Conservation (phyloP, 768 basidiomycete species). For the Lactifluus echinatus region DNA sequence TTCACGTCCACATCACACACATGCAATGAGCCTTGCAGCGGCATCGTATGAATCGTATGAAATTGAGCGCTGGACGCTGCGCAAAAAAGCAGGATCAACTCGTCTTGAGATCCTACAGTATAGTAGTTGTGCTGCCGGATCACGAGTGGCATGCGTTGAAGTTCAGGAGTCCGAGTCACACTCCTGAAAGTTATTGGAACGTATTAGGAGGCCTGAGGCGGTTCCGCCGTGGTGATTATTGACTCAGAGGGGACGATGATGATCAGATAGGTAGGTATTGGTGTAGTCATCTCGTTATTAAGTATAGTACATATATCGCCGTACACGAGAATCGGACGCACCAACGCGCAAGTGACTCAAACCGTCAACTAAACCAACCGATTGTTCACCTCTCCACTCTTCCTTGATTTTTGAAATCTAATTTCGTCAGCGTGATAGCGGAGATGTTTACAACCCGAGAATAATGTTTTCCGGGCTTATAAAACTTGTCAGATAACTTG, state of each 20-base stretch:
- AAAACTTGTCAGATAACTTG: neutral
- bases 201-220: neutral
- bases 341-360: too few relatives aligned
- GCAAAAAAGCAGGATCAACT: slow-evolving; percentile 53
- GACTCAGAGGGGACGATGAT: too few relatives aligned
- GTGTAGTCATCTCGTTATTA: too few relatives aligned
- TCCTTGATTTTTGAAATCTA: too few relatives aligned
- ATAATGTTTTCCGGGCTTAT: neutral
- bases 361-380: too few relatives aligned
- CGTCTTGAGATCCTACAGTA: slow-evolving; percentile 54
- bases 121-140: too few relatives aligned
- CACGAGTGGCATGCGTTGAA: too few relatives aligned
- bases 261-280: neutral
- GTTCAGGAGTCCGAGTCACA: too few relatives aligned
- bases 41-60: slow-evolving; percentile 70
- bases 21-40: slow-evolving; percentile 75
- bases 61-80: slow-evolving; percentile 66
- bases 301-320: too few relatives aligned
- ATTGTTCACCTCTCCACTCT: too few relatives aligned
- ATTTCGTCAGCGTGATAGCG: neutral
- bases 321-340: too few relatives aligned
- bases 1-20: slow-evolving; percentile 68
- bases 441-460: neutral
- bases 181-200: neutral
- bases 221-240: neutral